Percentiles rank a stretch among this genome's conserved stretches.
Conservation (phyloP, 2,329 filamentous ascomycete genomes). For the Epichloe brachyelytri region DNA sequence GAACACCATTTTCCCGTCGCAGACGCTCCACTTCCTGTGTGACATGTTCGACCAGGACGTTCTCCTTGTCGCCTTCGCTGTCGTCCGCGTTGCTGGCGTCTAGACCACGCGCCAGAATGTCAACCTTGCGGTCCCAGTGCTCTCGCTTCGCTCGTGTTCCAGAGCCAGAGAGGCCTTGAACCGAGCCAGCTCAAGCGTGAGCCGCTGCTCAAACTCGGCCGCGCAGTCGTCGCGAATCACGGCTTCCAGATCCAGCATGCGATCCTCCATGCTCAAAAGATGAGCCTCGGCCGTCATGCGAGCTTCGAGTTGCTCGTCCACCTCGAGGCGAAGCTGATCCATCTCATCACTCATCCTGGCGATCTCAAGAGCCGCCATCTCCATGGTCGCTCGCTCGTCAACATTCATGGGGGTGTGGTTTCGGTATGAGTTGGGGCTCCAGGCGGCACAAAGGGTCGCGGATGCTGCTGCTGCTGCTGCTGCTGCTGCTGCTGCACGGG, state of each 20-base stretch:
- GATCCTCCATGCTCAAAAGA: slow-evolving; percentile 55
- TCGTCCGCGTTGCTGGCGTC: slow-evolving; percentile 30
- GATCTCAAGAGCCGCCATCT: slow-evolving; percentile 70
- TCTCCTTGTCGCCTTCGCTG: slow-evolving; percentile 48
- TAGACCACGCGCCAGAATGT: slow-evolving; percentile 40
- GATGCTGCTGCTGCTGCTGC: slow-evolving; percentile 18
- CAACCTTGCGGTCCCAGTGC: slow-evolving; percentile 80
- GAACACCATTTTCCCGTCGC: slow-evolving; percentile 46
- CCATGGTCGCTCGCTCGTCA: slow-evolving; percentile 59
- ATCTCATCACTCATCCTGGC: slow-evolving; percentile 60
- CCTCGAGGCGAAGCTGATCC: slow-evolving; percentile 56
- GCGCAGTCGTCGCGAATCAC: slow-evolving; percentile 82
- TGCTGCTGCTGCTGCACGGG: slow-evolving; percentile 16
- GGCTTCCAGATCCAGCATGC: slow-evolving; percentile 58
- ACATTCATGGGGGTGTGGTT: slow-evolving; percentile 27
- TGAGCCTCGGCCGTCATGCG: slow-evolving; percentile 62
- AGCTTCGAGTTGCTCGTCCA: slow-evolving; percentile 57
- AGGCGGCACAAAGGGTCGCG: slow-evolving; percentile 28
- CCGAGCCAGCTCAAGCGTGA: slow-evolving; percentile 62
- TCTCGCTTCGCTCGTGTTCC: slow-evolving; percentile 72
- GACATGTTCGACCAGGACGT: slow-evolving; percentile 48
- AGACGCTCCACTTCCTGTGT: slow-evolving; percentile 60
- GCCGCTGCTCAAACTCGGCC: slow-evolving; percentile 66
- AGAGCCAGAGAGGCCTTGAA: slow-evolving; percentile 70
- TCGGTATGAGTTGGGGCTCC: slow-evolving; percentile 20